Base-by-base conservation (phyloP, 768 basidiomycete genomes). In the Candolleomyces eurysporus region DNA sequence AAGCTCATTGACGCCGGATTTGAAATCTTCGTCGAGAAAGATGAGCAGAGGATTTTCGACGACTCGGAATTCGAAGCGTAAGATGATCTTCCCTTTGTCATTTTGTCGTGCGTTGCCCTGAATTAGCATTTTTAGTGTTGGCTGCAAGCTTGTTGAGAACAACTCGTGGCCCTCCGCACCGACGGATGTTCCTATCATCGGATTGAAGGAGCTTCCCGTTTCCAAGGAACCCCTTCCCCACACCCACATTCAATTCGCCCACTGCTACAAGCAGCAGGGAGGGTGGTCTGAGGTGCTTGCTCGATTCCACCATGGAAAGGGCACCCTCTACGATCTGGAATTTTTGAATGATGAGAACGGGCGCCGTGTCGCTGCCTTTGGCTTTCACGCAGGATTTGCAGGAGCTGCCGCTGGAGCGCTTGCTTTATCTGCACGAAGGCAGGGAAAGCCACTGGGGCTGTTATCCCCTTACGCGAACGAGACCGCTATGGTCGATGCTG, bases 371-470 rank as follows among this genome's bases (percentile, higher is more conserved):
- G 96, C 97, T 16, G 97, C 97, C 0, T 99, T 99, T 69, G 97
- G 97, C 7, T 99, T 90, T 79, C 92, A 98, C 73, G 97, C 97
- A 13, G 97, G 97, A 5, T 99, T 98, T 68, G 95, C 96, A n/a
- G 97, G 97, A 16, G 94, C 95, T 10, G 96, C 95, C 5, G 94
- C 92, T 0, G 90, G 92, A 21, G 92, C 91, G 8, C 82, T 98
- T 30, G 94, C 92, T 3, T 73, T 87, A 39, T 91, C 89, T 1
- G 81, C 90, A 21, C 83, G 89, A 57, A 80, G 81, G 64, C 78
- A 82, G 50, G 87, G 85, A 1, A 72, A 83, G 67, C 74, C 74
- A 5, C 78, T 96, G 32, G 92, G 90, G 4, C 76, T 72, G 30
- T 76, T 98, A 64, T 82, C 88, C 64, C 92, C 97, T 4, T 99